phyloP scores from a whole-genome alignment of 805 yeast genomes.

The Helenozyma baotianmanensis region DNA sequence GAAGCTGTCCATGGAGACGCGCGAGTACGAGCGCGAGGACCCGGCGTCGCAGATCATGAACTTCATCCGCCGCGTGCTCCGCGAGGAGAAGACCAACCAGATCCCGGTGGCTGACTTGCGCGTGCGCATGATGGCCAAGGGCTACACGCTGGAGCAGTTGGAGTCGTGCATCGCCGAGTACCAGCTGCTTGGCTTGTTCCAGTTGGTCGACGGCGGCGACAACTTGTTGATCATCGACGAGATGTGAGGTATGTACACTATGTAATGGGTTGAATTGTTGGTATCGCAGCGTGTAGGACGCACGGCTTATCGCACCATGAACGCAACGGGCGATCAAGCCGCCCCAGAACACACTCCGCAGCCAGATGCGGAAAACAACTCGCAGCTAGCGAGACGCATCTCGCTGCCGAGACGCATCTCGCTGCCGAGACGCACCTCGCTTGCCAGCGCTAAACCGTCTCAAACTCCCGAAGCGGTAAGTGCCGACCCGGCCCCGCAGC shows the following conservation, averaged over 20 bases:
- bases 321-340: too few relatives aligned
- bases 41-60: slow-evolving; percentile 55
- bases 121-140: slow-evolving; percentile 68
- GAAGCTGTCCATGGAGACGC: slow-evolving; percentile 70
- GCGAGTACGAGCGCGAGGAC: slow-evolving; percentile 53
- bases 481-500: too few relatives aligned
- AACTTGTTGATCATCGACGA: slow-evolving; percentile 48
- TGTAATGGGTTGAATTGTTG: neutral
- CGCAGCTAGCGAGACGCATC: too few relatives aligned
- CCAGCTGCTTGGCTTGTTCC: slow-evolving; percentile 69
- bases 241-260: slow-evolving; percentile 2
- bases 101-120: slow-evolving; percentile 45
- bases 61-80: slow-evolving; percentile 41
- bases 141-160: slow-evolving; percentile 77
- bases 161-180: slow-evolving; percentile 74
- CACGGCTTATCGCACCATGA: too few relatives aligned
- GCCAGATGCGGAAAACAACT: too few relatives aligned
- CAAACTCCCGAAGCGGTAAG: too few relatives aligned
- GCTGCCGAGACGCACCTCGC: too few relatives aligned
- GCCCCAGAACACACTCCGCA: too few relatives aligned
- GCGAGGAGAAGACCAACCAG: slow-evolving; percentile 28
- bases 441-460: too few relatives aligned
- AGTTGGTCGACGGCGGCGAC: slow-evolving; percentile 65
- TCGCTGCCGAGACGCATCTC: too few relatives aligned
- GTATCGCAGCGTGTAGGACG: too few relatives aligned